Evolutionary conservation across 805 yeast genomes (phyloP).

Genomic region (Metschnikowia orientalis): DNA sequence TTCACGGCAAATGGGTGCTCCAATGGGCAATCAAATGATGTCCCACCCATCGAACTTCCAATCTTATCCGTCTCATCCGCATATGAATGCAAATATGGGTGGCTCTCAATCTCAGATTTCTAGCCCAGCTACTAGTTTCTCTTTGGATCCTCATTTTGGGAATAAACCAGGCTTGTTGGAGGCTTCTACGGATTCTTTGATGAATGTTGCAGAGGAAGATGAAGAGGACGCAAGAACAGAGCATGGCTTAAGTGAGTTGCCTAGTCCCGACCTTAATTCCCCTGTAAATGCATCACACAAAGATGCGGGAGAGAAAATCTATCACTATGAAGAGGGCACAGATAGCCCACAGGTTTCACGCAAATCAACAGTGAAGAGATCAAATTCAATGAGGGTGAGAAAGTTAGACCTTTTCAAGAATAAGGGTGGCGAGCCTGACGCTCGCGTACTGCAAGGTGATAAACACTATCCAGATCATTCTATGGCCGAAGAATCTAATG

Average conservation of each 20-base stretch:
- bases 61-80: neutral
- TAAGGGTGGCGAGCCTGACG: no score
- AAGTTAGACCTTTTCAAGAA: conserved; percentile 33
- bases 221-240: conserved; percentile 11
- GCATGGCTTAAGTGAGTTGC: conserved; percentile 2
- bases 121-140: no score
- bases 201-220: conserved; percentile 18
- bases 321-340: conserved; percentile 28
- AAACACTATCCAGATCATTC: no score
- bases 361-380: conserved; percentile 36
- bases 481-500: no score
- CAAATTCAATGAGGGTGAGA: conserved; percentile 39
- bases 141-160: conserved; percentile 1
- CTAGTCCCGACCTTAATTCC: conserved; percentile 1
- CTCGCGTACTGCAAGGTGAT: no score
- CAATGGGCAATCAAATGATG: conserved; percentile 1
- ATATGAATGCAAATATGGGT: no score
- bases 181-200: conserved; percentile 15
- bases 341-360: conserved; percentile 29
- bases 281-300: conserved; percentile 1
- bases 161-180: conserved; percentile 4
- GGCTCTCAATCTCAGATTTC: no score
- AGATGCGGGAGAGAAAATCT: conserved; percentile 25
- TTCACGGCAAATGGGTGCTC: conserved; percentile 1
- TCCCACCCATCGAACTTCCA: neutral